Percentiles rank a stretch among this genome's conserved stretches.
These are phyloP conservation scores for Hypoxylon fragiforme DNA, from an alignment of 495 filamentous ascomycete species.

Conservation along the genomic window DNA sequence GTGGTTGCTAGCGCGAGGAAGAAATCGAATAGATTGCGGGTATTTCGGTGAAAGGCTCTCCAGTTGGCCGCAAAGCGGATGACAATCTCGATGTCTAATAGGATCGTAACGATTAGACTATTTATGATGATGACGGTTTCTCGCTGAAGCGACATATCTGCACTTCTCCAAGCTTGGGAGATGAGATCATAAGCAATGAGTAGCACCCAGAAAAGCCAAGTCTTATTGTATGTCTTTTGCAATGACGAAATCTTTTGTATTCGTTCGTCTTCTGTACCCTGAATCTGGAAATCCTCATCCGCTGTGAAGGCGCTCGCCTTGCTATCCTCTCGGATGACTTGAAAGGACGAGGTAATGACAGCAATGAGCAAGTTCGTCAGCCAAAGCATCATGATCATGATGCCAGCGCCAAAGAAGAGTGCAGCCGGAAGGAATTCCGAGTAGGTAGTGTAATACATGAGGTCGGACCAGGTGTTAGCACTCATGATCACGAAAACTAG, in stretches of 20 bases:
- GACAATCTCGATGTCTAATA: conserved; percentile 82
- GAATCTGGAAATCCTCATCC: conserved; percentile 58
- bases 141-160: conserved; percentile 65
- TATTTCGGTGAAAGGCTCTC: conserved; percentile 72
- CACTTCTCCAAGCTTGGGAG: conserved; percentile 73
- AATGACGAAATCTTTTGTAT: conserved; percentile 57
- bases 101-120: conserved; percentile 74
- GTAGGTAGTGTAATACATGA: conserved; percentile 90
- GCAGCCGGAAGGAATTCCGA: conserved; percentile 88
- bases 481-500: conserved; percentile 99
- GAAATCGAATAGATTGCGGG: conserved; percentile 78
- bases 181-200: conserved; percentile 78
- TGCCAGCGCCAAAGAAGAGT: conserved; percentile 80
- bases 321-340: conserved; percentile 97
- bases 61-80: conserved; percentile 78
- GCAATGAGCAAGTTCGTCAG: conserved; percentile 95
- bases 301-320: conserved; percentile 89
- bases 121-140: conserved; percentile 58
- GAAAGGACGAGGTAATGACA: conserved; percentile 97
- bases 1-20: conserved; percentile 76
- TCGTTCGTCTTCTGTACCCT: conserved; percentile 48
- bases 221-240: conserved; percentile 72
- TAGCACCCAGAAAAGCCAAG: conserved; percentile 75
- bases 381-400: conserved; percentile 95
- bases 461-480: conserved; percentile 91